Conservation (phyloP, 106 monocot species). For the Ottelia alismoides region DNA sequence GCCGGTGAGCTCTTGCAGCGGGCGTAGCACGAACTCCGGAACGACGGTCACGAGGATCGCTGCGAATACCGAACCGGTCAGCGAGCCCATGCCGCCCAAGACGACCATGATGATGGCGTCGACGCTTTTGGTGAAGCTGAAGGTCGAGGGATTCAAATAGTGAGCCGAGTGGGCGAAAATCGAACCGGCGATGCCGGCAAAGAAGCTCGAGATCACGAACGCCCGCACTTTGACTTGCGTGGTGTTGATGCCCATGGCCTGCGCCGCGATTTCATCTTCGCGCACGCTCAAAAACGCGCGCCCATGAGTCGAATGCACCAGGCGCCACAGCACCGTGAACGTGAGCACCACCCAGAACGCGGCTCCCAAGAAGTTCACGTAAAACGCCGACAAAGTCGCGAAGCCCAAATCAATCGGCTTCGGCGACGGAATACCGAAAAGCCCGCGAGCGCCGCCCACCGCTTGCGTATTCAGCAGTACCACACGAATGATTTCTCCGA, state of each 20-base stretch:
- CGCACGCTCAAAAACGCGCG: not conserved
- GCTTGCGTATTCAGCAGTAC: not conserved
- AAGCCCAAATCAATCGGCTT: no score
- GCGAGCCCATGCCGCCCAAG: not conserved
- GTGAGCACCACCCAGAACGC: not conserved
- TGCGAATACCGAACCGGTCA: not conserved
- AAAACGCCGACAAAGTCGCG: not conserved
- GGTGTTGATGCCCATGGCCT: not conserved
- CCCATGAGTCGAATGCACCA: not conserved
- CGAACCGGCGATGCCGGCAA: not conserved
- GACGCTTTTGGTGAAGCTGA: not conserved
- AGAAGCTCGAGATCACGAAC: not conserved
- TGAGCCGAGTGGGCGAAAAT: not conserved
- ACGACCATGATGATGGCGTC: not conserved
- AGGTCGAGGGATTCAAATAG: not conserved
- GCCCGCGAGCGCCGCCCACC: no score
- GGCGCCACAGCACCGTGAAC: not conserved
- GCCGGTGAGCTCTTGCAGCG: no score
- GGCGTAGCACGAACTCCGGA: not conserved
- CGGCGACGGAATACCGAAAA: no score
- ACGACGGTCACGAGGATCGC: not conserved
- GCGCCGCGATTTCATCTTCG: not conserved
- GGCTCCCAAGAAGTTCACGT: not conserved
- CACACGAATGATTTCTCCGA: no score
- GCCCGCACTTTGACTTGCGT: not conserved